Evolutionary conservation across 805 yeast species (phyloP).

Genomic region (Spencermartinsiella europaea): DNA sequence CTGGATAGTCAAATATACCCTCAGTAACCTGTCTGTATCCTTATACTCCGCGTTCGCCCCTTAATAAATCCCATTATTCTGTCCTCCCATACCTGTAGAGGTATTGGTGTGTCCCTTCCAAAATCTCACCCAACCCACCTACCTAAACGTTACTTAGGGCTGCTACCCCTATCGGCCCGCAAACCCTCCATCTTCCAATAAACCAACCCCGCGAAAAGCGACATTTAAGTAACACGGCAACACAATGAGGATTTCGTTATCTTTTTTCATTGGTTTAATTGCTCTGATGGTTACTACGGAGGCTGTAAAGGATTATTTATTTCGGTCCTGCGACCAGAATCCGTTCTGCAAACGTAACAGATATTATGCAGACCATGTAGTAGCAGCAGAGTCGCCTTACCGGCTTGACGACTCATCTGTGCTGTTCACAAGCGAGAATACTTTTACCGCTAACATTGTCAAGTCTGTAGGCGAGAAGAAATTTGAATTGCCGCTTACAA

Average conservation of each 20-base stretch:
- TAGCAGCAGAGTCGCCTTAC: conserved; percentile 25
- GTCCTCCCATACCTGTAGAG: no score
- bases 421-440: conserved; percentile 27
- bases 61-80: no score
- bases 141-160: neutral
- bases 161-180: neutral
- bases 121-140: neutral
- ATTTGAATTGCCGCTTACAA: conserved; percentile 48
- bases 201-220: no score
- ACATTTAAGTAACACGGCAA: no score
- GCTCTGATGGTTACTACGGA: neutral
- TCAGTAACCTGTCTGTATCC: no score
- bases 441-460: conserved; percentile 30
- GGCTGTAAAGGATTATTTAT: conserved; percentile 28
- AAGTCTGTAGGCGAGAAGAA: conserved; percentile 15
- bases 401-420: conserved; percentile 35
- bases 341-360: conserved; percentile 84
- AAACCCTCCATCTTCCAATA: neutral
- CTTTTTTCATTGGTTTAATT: neutral
- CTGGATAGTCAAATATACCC: no score
- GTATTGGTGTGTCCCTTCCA: no score
- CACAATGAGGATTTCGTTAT: neutral
- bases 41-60: no score
- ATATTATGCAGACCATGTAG: conserved; percentile 49
- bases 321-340: conserved; percentile 71